Conservation (phyloP, 129 eudicot species). For the Calendula officinalis region DNA sequence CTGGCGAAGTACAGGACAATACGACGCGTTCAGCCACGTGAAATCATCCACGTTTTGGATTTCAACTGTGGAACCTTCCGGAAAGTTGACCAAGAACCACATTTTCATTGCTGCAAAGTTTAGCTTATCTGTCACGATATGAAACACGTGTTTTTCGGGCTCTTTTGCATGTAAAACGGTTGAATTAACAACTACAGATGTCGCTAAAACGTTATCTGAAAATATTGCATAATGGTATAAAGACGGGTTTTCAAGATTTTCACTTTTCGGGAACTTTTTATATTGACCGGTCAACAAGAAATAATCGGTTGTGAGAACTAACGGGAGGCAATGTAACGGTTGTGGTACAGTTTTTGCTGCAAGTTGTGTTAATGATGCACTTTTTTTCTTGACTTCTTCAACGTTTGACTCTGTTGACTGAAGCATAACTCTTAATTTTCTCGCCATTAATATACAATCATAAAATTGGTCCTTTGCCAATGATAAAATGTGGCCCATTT, state of each 20-base stretch:
- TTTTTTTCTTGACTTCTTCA: conserved; percentile 61
- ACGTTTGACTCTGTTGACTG: conserved; percentile 71
- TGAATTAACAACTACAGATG: conserved; percentile 93
- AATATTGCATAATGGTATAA: conserved; percentile 90
- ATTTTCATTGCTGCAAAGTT: conserved; percentile 97
- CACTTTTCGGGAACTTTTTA: conserved; percentile 46
- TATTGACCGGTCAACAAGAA: conserved; percentile 45
- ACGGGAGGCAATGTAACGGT: conserved; percentile 89
- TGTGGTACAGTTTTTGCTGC: conserved; percentile 97
- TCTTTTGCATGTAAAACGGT: conserved; percentile 83
- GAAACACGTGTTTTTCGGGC: conserved; percentile 93
- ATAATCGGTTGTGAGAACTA: conserved; percentile 73
- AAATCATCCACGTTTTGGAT: conserved; percentile 88
- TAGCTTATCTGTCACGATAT: conserved; percentile 91
- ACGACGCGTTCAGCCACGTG: conserved; percentile 88
- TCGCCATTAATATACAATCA: conserved; percentile 70
- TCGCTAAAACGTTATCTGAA: conserved; percentile 95
- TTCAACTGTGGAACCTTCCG: conserved; percentile 57
- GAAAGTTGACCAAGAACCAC: conserved; percentile 94
- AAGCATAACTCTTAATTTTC: conserved; percentile 91
- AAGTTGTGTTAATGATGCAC: conserved; percentile 86
- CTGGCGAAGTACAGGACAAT: conserved; percentile 90
- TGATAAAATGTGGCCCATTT: conserved; percentile 86
- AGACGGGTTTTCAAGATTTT: conserved; percentile 68
- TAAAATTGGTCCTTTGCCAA: conserved; percentile 83